Evolutionary conservation across 1,284 basidiomycete species (phyloP).

Genomic region (Irpex rosettiformis): DNA sequence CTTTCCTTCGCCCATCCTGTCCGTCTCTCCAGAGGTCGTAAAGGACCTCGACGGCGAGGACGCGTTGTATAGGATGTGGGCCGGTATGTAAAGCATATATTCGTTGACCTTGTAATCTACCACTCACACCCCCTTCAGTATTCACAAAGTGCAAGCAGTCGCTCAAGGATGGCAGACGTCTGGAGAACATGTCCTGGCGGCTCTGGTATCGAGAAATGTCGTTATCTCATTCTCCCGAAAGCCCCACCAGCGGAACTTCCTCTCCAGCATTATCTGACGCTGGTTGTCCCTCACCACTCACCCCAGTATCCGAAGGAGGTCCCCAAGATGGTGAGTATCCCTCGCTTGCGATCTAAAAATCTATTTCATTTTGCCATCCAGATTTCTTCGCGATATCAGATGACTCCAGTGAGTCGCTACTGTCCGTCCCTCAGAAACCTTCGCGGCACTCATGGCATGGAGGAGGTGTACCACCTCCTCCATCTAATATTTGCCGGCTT

Average conservation of each 20-base stretch:
- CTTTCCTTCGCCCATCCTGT: constrained; percentile 60
- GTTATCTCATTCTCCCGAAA: constrained; percentile 27
- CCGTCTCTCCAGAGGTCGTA: constrained; percentile 59
- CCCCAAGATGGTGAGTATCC: constrained; percentile 9
- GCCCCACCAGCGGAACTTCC: constrained; percentile 28
- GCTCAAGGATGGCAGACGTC: constrained; percentile 69
- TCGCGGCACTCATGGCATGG: constrained; percentile 30
- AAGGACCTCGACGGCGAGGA: constrained; percentile 63
- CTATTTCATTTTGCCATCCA: constrained; percentile 5
- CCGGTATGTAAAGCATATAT: constrained; percentile 40
- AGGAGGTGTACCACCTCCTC: constrained; percentile 16
- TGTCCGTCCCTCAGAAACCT: constrained; percentile 11
- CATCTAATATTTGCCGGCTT: constrained; percentile 19
- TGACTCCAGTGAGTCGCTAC: constrained; percentile 11
- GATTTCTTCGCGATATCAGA: constrained; percentile 9
- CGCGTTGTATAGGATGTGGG: constrained; percentile 61
- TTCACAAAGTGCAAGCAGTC: constrained; percentile 82
- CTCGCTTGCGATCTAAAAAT: constrained; percentile 8
- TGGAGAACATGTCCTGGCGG: constrained; percentile 86
- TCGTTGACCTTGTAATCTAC: constrained; percentile 6
- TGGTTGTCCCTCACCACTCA: constrained; percentile 27
- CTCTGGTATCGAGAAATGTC: constrained; percentile 74
- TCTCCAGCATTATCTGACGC: constrained; percentile 25
- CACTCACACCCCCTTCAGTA: constrained; percentile 41
- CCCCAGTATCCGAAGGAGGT: constrained; percentile 32